Base-by-base conservation (phyloP, 495 filamentous ascomycete genomes). In the Amorphotheca resinae region DNA sequence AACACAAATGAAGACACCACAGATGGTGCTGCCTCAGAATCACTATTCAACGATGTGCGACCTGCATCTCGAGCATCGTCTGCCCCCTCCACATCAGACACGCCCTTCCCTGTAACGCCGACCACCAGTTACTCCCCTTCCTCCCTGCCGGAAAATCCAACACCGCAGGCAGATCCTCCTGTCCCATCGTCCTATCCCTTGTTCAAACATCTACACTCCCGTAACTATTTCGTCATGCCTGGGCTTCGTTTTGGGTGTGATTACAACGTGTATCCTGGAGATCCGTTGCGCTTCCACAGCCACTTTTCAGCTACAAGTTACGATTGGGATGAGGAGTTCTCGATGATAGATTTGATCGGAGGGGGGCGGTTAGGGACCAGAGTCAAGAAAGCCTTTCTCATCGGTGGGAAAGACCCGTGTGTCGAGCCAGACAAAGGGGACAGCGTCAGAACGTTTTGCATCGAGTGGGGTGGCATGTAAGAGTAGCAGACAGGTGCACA, bases 191-290 rank as follows among this genome's bases (percentile, higher is more conserved):
- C 42, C 12, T 61, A 54, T 22, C 45, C 35, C 7, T 61, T 87
- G n/a, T 84, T 77, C 64, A 73, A 70, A 12, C 78, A 91, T 56
- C 70, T 96, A 15, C 87, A 95, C 52, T 63, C 70, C 6, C 64
- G 72, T 11, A 80, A 78, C 26, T 98, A 95, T 60, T 98, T 81
- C 64, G 72, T 93, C 30, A 82, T 82, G 32, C 93, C 91, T 1
- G 91, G 93, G 7, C 68, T 98, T 22, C 84, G 91, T 20, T 98
- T 98, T 54, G 91, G 91, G 23, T 93, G 87, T 54, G 78, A 94
- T 56, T 95, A 86, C 63, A 80, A 83, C 44, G 87, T 88, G 1
- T 96, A 98, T 55, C 91, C 91, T 0, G 93, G 93, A 23, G 91
- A 98, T 60, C 84, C 91, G 0, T 65, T 96, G 21, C 81, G 93